These are phyloP conservation scores for Cnidoscolus chayamansa DNA, from an alignment of 441 rosid species.

Conservation along the genomic window DNA sequence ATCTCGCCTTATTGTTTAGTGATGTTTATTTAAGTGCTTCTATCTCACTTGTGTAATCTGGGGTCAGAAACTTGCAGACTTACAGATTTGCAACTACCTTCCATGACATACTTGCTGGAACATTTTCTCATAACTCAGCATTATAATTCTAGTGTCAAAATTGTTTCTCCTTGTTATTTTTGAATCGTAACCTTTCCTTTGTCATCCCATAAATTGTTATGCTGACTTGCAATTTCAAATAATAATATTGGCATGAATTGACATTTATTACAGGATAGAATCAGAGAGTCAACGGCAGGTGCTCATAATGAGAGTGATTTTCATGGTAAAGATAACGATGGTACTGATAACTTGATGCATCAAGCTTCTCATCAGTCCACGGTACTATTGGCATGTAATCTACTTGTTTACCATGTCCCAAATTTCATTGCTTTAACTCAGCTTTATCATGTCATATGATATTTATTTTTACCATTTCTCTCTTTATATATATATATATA, in stretches of 20 bases:
- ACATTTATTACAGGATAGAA: conserved; percentile 59
- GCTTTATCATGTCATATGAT: conserved; percentile 1
- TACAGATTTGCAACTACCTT: neutral
- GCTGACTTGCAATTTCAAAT: neutral
- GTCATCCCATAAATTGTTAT: neutral
- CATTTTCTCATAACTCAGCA: neutral
- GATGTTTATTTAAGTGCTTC: neutral
- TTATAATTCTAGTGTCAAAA: neutral
- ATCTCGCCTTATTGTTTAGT: neutral
- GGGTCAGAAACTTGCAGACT: conserved; percentile 3
- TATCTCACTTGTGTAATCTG: neutral
- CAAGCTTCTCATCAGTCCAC: conserved; percentile 43
- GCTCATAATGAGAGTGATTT: conserved; percentile 38
- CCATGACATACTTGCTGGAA: neutral
- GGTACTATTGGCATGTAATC: conserved; percentile 48
- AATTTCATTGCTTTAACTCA: conserved; percentile 15
- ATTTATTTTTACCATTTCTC: conserved; percentile 10
- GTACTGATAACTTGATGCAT: conserved; percentile 28
- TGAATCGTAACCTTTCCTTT: neutral
- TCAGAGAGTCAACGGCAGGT: conserved; percentile 50
- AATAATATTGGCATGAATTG: conserved; percentile 11
- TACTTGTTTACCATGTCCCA: conserved; percentile 26
- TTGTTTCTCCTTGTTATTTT: neutral
- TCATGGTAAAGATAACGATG: conserved; percentile 31
- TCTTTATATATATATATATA: neutral